Evolutionary conservation across 768 basidiomycete genomes (phyloP).

Genomic region (Lanmaoa rubissima): DNA sequence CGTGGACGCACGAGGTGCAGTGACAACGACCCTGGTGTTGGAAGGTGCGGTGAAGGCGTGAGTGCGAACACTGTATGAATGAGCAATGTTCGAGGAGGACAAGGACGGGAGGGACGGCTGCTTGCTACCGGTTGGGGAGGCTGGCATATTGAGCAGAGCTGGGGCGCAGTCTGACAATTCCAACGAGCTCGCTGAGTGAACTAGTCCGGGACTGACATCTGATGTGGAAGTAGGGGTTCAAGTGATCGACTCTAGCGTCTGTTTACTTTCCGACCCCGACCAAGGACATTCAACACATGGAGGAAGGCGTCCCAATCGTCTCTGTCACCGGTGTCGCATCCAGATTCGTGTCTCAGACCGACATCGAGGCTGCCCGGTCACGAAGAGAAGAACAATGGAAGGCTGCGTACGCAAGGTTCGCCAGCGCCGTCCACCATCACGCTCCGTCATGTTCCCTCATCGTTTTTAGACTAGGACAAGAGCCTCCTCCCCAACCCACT

Average conservation of each 20-base stretch:
- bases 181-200: not conserved
- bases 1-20: constrained; percentile 60
- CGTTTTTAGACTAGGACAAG: constrained; percentile 68
- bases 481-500: constrained; percentile 71
- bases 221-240: not conserved
- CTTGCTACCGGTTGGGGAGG: constrained; percentile 15
- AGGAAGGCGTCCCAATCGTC: constrained; percentile 70
- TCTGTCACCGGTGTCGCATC: constrained; percentile 73
- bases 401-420: constrained; percentile 80
- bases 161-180: not conserved
- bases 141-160: constrained; percentile 13
- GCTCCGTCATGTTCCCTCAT: constrained; percentile 1
- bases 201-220: not conserved
- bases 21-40: constrained; percentile 55
- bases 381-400: constrained; percentile 85
- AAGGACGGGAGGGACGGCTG: constrained; percentile 24
- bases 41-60: constrained; percentile 33
- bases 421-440: not conserved
- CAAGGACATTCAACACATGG: constrained; percentile 41
- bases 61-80: constrained; percentile 29
- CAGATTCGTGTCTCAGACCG: constrained; percentile 78
- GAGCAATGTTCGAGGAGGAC: constrained; percentile 27
- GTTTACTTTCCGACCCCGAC: constrained; percentile 24
- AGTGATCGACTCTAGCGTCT: not conserved
- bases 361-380: constrained; percentile 69